phyloP scores from a whole-genome alignment of 345 rosid species.

The Eucalyptus caleyi region DNA sequence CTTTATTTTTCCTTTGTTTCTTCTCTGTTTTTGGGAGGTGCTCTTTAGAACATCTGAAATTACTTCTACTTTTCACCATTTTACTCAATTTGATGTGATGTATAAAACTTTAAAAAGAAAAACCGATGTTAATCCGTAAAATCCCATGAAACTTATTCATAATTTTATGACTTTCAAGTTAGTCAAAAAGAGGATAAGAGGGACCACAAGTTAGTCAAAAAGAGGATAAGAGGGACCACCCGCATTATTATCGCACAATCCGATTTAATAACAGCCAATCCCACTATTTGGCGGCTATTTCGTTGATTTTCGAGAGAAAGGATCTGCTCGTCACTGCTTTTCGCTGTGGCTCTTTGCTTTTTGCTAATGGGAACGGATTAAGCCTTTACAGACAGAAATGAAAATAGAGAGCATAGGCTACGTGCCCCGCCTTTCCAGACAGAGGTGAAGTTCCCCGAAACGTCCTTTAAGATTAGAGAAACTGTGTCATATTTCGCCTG shows the following conservation, averaged over 20 bases:
- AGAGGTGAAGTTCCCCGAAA: no score
- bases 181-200: no score
- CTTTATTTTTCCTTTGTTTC: not conserved
- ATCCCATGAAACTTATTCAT: not conserved
- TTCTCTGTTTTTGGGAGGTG: not conserved
- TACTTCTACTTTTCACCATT: no score
- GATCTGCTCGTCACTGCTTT: not conserved
- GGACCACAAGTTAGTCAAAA: not conserved
- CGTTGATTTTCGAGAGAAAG: not conserved
- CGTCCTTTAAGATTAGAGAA: no score
- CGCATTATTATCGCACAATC: not conserved
- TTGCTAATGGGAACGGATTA: not conserved
- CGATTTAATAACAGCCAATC: not conserved
- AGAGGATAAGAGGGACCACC: not conserved
- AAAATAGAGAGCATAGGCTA: no score
- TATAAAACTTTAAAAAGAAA: no score
- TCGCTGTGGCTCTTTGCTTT: not conserved
- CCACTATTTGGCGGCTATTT: not conserved
- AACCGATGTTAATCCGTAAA: no score
- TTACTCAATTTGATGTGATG: no score
- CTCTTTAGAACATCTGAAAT: not conserved
- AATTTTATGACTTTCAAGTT: not conserved
- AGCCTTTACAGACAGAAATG: not conserved
- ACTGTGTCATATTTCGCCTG: not conserved
- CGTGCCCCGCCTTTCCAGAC: no score